Conservation (phyloP, 2,329 filamentous ascomycete species). For the Ilyonectria mors-panacis region DNA sequence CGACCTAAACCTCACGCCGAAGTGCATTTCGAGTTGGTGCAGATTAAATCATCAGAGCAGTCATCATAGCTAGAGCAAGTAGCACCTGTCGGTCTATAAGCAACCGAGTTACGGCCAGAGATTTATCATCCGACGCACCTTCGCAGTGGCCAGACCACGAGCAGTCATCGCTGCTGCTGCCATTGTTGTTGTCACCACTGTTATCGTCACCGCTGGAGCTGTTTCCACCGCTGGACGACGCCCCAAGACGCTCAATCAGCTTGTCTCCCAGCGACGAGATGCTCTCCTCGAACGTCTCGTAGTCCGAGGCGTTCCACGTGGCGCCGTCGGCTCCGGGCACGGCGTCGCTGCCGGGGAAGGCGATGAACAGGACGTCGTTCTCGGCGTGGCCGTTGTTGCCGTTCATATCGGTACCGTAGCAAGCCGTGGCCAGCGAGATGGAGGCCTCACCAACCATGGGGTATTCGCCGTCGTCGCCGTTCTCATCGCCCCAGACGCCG, state of each 20-base stretch:
- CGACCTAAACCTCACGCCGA: conserved; percentile 16
- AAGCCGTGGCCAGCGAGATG: conserved; percentile 70
- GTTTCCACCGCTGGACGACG: no score
- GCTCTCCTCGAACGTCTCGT: conserved; percentile 67
- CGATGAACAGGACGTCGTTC: conserved; percentile 74
- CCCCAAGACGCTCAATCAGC: conserved; percentile 59
- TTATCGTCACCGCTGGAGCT: conserved; percentile 13
- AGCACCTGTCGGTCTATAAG: conserved; percentile 40
- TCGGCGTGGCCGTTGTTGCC: conserved; percentile 70
- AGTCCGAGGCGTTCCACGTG: conserved; percentile 67
- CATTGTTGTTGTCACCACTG: not conserved
- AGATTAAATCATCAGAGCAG: conserved; percentile 44
- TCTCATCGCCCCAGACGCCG: conserved; percentile 74
- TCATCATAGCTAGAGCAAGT: conserved; percentile 41
- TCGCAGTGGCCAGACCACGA: conserved; percentile 37
- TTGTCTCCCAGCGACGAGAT: conserved; percentile 65
- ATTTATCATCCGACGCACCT: conserved; percentile 27
- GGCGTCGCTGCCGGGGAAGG: conserved; percentile 70
- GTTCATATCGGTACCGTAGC: conserved; percentile 67
- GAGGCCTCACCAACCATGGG: conserved; percentile 70
- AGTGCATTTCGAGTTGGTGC: conserved; percentile 42
- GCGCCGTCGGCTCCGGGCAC: conserved; percentile 69
- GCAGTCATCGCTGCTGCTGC: conserved; percentile 30
- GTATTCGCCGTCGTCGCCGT: conserved; percentile 65
- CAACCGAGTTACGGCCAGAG: not conserved